A percentile compares a stretch with the other conserved stretches of the same genome.
Evolutionary conservation across 768 basidiomycete species (phyloP).

Genomic region (Suillus luteus): DNA sequence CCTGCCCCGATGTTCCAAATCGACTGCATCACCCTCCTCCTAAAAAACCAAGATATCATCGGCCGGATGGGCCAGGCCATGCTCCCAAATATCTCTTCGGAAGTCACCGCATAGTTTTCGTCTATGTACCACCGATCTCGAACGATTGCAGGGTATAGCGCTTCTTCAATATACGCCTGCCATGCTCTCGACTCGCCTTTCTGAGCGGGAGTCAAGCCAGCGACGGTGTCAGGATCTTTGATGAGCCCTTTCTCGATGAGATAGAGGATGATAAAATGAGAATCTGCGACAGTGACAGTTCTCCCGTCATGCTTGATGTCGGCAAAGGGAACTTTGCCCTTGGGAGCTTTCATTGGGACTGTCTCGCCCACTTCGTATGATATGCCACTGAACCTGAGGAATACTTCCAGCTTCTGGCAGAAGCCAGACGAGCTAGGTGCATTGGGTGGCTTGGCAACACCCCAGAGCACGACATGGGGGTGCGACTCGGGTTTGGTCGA

Average conservation of each 20-base stretch:
- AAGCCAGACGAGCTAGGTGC: slow-evolving; percentile 32
- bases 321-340: slow-evolving; percentile 36
- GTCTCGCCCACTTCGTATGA: slow-evolving; percentile 31
- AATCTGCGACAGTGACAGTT: slow-evolving; percentile 29
- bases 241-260: slow-evolving; percentile 28
- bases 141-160: slow-evolving; percentile 31
- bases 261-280: slow-evolving; percentile 36
- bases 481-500: background rate
- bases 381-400: slow-evolving; percentile 28
- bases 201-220: slow-evolving; percentile 28
- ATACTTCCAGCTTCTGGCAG: slow-evolving; percentile 37
- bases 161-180: slow-evolving; percentile 35
- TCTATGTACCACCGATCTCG: slow-evolving; percentile 34
- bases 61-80: slow-evolving; percentile 23
- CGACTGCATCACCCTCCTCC: slow-evolving; percentile 19
- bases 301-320: slow-evolving; percentile 29
- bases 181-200: slow-evolving; percentile 37
- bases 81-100: slow-evolving; percentile 19
- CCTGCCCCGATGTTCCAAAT: slow-evolving; percentile 31
- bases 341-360: slow-evolving; percentile 30
- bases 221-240: slow-evolving; percentile 31
- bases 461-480: slow-evolving; percentile 30
- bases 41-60: slow-evolving; percentile 26
- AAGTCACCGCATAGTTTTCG: slow-evolving; percentile 25
- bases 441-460: slow-evolving; percentile 24